Percentiles rank a stretch among this genome's conserved stretches.
phyloP scores from a whole-genome alignment of 352 stramenopile species.

The Globisporangium ultimum region DNA sequence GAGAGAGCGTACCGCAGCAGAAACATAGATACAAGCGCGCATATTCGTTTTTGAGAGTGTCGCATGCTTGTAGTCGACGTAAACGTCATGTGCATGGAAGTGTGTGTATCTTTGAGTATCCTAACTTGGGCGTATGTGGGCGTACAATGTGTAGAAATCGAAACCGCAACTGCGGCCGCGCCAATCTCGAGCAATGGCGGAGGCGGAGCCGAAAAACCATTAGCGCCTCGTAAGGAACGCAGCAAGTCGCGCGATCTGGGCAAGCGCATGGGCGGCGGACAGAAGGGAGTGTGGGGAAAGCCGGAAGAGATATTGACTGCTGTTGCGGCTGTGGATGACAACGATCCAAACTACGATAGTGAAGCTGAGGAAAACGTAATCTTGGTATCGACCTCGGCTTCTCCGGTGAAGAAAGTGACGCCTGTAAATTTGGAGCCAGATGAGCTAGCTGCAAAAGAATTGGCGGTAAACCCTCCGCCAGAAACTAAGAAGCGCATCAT shows the following conservation, averaged over 20 bases:
- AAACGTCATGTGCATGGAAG: not conserved
- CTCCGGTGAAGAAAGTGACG: slow-evolving; percentile 39
- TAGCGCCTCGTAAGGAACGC: slow-evolving; percentile 67
- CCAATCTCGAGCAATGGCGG: slow-evolving; percentile 8
- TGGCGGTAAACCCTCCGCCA: slow-evolving; percentile 63
- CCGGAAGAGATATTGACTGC: slow-evolving; percentile 63
- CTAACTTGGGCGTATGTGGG: too few species aligned
- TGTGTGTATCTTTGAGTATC: too few species aligned
- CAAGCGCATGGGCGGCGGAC: slow-evolving; percentile 85
- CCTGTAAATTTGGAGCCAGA: slow-evolving; percentile 56
- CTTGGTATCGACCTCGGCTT: slow-evolving; percentile 56
- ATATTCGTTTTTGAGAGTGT: too few species aligned
- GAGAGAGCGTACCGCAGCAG: too few species aligned
- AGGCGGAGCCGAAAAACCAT: slow-evolving; percentile 45
- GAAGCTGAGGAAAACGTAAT: slow-evolving; percentile 90
- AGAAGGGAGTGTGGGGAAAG: slow-evolving; percentile 84
- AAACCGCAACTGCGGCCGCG: slow-evolving; percentile 6
- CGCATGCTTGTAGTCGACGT: too few species aligned
- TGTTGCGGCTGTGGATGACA: slow-evolving; percentile 73
- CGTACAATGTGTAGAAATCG: slow-evolving; percentile 11
- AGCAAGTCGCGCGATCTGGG: slow-evolving; percentile 83
- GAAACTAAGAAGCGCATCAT: slow-evolving; percentile 90
- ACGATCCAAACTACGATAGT: slow-evolving; percentile 94
- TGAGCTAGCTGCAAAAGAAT: slow-evolving; percentile 68
- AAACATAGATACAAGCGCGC: too few species aligned